phyloP scores from a whole-genome alignment of 75 land plant genomes.

The Larix kaempferi region DNA sequence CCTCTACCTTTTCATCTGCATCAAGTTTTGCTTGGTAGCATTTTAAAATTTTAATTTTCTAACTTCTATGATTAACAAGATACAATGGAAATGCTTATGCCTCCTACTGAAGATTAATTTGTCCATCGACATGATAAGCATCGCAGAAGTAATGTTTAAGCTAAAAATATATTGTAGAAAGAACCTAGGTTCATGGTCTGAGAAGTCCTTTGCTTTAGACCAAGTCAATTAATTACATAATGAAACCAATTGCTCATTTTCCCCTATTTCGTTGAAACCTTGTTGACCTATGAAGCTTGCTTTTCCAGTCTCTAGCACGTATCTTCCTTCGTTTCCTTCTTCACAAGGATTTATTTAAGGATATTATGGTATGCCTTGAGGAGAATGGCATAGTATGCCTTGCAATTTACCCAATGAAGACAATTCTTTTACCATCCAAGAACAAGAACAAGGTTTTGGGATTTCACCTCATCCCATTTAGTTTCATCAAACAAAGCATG shows the following conservation, averaged over 20 bases:
- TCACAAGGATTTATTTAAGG: background rate
- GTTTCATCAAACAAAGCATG: too few species aligned
- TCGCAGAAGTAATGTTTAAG: too few species aligned
- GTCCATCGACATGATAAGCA: too few species aligned
- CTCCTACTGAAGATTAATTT: too few species aligned
- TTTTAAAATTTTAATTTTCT: too few species aligned
- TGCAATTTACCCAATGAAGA: background rate
- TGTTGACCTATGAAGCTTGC: background rate
- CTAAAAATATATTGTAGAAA: too few species aligned
- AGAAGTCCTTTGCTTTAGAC: background rate
- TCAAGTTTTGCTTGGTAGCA: too few species aligned
- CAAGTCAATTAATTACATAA: background rate
- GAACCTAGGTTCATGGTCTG: background rate
- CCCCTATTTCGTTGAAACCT: background rate
- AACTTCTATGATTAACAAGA: too few species aligned
- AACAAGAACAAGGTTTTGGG: background rate
- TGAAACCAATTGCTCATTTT: background rate
- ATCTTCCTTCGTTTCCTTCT: background rate
- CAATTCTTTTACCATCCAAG: background rate
- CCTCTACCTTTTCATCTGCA: too few species aligned
- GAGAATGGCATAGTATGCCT: constrained; percentile 5
- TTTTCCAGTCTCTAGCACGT: background rate
- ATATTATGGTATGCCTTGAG: background rate
- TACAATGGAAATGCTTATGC: too few species aligned
- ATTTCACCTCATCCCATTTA: background rate